Evolutionary conservation across 140 eudicot species (phyloP).

Genomic region (Ambrosia hybrid): DNA sequence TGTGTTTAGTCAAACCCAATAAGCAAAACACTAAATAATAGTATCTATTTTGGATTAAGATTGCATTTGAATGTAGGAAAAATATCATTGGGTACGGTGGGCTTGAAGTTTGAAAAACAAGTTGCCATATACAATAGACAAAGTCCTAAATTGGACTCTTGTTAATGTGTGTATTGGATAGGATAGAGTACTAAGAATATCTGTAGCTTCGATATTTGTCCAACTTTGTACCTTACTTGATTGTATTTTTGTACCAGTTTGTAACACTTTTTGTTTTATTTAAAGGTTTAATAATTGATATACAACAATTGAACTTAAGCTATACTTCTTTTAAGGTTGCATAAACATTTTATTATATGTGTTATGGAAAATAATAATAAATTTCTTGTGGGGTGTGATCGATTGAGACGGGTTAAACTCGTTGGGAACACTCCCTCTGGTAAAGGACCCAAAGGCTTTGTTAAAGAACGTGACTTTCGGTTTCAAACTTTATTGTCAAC

Average conservation of each 20-base stretch:
- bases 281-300: neutral
- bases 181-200: constrained; percentile 30
- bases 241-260: constrained; percentile 20
- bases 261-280: constrained; percentile 13
- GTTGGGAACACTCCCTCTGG: constrained; percentile 23
- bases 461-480: constrained; percentile 29
- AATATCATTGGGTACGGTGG: constrained; percentile 13
- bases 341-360: no score
- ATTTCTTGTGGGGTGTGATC: constrained; percentile 27
- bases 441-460: constrained; percentile 32
- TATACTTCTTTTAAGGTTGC: neutral
- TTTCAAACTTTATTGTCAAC: constrained; percentile 26
- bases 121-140: constrained; percentile 30
- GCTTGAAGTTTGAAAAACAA: constrained; percentile 19
- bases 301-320: neutral
- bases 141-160: constrained; percentile 34
- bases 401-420: constrained; percentile 38
- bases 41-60: constrained; percentile 17
- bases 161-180: constrained; percentile 34
- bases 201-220: constrained; percentile 33
- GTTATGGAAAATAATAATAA: neutral
- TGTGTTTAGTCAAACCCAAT: constrained; percentile 22
- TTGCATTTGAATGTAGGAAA: constrained; percentile 7
- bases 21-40: constrained; percentile 9
- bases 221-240: constrained; percentile 25